Conservation (phyloP, 768 basidiomycete genomes). For the Mycena metata region DNA sequence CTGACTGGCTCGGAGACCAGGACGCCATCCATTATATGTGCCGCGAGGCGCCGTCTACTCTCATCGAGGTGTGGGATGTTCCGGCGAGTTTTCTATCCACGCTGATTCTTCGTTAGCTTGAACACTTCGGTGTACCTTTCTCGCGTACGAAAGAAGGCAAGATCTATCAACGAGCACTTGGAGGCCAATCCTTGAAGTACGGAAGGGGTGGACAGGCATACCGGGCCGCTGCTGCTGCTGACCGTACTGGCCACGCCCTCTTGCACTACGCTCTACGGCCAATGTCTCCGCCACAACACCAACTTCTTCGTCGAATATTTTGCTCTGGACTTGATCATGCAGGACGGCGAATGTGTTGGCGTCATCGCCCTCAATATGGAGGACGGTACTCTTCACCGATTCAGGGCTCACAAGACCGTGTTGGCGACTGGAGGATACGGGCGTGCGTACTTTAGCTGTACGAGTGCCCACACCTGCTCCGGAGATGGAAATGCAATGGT, state of each 20-base stretch:
- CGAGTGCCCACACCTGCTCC: constrained; percentile 98
- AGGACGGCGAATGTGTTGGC: constrained; percentile 98
- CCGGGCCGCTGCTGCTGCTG: constrained; percentile 97
- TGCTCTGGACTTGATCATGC: constrained; percentile 98
- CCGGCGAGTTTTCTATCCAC: background rate
- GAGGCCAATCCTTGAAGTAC: constrained; percentile 96
- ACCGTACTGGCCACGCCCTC: constrained; percentile 98
- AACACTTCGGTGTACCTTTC: constrained; percentile 99
- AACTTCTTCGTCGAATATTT: constrained; percentile 99
- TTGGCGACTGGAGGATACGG: constrained; percentile 99
- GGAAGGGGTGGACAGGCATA: constrained; percentile 99
- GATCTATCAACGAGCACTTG: constrained; percentile 99
- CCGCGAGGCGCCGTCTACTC: constrained; percentile 93
- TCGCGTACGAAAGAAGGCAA: constrained; percentile 98
- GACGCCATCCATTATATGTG: constrained; percentile 99
- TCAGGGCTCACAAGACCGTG: constrained; percentile 98
- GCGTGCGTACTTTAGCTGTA: constrained; percentile 98
- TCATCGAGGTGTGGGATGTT: constrained; percentile 80
- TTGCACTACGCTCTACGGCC: constrained; percentile 99
- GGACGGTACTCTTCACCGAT: constrained; percentile 98
- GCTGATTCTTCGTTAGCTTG: constrained; percentile 70
- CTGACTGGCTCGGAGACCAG: constrained; percentile 99
- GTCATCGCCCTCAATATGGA: constrained; percentile 99
- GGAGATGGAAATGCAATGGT: constrained; percentile 99
- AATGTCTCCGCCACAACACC: constrained; percentile 98